These are phyloP conservation scores for Collybiopsis confluens DNA, from an alignment of 768 basidiomycete genomes.

Conservation along the genomic window DNA sequence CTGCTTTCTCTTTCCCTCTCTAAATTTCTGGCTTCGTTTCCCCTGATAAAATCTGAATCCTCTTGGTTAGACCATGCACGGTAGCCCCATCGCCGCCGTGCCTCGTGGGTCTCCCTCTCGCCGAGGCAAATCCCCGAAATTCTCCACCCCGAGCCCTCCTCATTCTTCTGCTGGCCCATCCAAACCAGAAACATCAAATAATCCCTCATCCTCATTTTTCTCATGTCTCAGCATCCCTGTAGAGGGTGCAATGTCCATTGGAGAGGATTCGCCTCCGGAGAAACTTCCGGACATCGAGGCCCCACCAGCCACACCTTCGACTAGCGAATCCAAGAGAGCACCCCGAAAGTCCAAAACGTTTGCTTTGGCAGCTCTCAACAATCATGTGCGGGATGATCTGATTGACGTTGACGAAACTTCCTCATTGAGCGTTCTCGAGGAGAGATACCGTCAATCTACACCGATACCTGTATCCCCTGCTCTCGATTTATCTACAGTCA, in stretches of 20 bases:
- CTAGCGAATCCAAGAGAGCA: constrained; percentile 54
- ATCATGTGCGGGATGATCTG: constrained; percentile 56
- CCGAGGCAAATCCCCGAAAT: constrained; percentile 58
- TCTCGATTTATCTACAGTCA: constrained; percentile 69
- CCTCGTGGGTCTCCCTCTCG: constrained; percentile 60
- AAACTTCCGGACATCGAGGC: constrained; percentile 24
- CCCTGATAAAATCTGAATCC: constrained; percentile 1
- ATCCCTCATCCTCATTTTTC: constrained; percentile 49
- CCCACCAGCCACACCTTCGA: constrained; percentile 29
- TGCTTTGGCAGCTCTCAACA: constrained; percentile 74
- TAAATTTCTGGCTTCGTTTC: too few relatives aligned
- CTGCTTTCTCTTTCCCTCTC: not conserved
- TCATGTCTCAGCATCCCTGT: constrained; percentile 76
- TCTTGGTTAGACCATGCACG: constrained; percentile 31
- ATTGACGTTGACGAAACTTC: constrained; percentile 52
- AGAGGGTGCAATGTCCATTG: constrained; percentile 67
- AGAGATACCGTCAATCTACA: constrained; percentile 43
- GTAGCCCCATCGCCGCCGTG: constrained; percentile 39
- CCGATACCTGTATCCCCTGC: constrained; percentile 60
- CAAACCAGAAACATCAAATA: constrained; percentile 46
- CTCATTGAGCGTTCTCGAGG: constrained; percentile 40
- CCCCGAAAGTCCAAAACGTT: constrained; percentile 91
- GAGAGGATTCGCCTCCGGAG: constrained; percentile 37
- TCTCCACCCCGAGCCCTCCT: constrained; percentile 42
- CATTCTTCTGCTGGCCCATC: constrained; percentile 41